Evolutionary conservation across 2,329 filamentous ascomycete species (phyloP).

Genomic region (Pseudopyrenochaeta lycopersici): DNA sequence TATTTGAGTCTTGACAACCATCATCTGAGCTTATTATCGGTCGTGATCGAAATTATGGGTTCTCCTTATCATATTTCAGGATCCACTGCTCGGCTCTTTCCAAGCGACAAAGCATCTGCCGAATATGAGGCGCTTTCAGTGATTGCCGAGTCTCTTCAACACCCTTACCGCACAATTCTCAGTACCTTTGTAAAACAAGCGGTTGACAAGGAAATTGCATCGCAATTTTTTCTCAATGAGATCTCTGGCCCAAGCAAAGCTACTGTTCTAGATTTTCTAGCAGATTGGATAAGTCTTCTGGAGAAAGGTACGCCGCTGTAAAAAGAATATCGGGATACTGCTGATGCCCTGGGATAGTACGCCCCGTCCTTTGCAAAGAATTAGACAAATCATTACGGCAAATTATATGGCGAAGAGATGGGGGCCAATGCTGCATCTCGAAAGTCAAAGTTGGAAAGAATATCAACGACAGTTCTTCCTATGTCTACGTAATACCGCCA

Average conservation of each 20-base stretch:
- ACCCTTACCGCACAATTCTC: conserved; percentile 18
- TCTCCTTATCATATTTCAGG: neutral
- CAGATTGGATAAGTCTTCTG: too few species aligned
- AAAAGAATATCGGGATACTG: too few species aligned
- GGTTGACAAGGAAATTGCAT: conserved; percentile 15
- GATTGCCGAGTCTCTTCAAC: conserved; percentile 17
- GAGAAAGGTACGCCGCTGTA: too few species aligned
- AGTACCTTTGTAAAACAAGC: conserved; percentile 15
- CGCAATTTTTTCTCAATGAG: conserved; percentile 7
- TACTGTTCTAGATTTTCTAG: too few species aligned
- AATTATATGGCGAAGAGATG: conserved; percentile 18
- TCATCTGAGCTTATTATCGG: too few species aligned
- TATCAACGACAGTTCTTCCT: conserved; percentile 1
- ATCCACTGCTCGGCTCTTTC: neutral
- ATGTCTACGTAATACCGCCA: neutral
- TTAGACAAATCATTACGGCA: neutral
- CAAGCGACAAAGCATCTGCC: neutral
- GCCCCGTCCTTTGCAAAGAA: too few species aligned
- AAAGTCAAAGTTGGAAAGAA: conserved; percentile 6
- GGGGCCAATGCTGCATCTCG: conserved; percentile 15
- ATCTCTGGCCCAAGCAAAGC: too few species aligned
- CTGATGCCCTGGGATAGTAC: too few species aligned
- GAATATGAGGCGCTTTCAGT: conserved; percentile 7
- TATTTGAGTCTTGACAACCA: too few species aligned
- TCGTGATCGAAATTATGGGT: neutral